Base-by-base conservation (phyloP, 768 basidiomycete species). In the Hypholoma sublateritium region DNA sequence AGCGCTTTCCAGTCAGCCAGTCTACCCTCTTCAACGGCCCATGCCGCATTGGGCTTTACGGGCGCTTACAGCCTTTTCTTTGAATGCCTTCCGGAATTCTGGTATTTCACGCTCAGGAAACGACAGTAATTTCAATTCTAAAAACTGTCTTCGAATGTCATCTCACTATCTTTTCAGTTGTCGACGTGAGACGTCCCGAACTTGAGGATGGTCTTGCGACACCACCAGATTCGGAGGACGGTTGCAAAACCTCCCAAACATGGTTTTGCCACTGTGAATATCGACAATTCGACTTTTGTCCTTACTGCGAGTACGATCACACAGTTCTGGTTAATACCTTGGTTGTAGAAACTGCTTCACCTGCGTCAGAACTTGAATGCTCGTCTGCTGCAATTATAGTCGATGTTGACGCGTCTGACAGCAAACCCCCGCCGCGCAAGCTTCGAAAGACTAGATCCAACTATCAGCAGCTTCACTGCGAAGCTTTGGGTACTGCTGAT, bases 301-400 rank as follows among this genome's bases (percentile, higher is more conserved):
- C 67, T 13, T 66, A 66, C 37, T 68, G 65, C 35, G 64, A 68
- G 48, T 61, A 62, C 46, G 57, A 62, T 34, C 59, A 50, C 36
- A 46, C 64, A 16, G 22, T 42, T 25, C 50, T 24, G 45, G 34
- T 44, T 42, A 34, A 45, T 12, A 50, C 41, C 16, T 48, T 46
- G n/a, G 45, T 50, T 32, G 52, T 51, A 5, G 35, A 41, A 37
- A 24, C n/a, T 22, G 24, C 37, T 19, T 37, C 50, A 12, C 19
- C 35, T 39, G 11, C 48, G 12, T 32, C 28, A 32, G 28, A 32
- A 32, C 28, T 7, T 32, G 28, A 32, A 32, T 32, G 9, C 28
- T 32, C 28, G 28, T 32, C 28, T 32, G 35, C n/a, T 35, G 41
- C 47, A 6, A 28, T 49, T 2, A n/a, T 43, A 16, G 39, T 41